phyloP scores from a whole-genome alignment of 352 stramenopile species.

The Globisporangium orthogonon region DNA sequence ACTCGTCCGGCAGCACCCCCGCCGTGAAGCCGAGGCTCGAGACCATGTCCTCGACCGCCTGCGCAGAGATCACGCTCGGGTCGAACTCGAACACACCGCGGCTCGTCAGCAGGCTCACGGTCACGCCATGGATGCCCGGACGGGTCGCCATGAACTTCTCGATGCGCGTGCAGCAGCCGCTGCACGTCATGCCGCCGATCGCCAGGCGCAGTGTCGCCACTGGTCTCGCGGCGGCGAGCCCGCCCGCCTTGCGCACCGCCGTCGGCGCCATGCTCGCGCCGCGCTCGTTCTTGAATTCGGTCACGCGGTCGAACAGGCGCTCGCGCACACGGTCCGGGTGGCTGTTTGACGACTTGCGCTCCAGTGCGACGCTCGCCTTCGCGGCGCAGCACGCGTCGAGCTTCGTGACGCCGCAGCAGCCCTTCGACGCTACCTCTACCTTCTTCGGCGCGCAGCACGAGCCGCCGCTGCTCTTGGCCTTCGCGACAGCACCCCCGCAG shows the following conservation, averaged over 20 bases:
- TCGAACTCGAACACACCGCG: constrained; percentile 46
- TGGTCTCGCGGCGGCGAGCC: neutral
- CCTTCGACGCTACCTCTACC: neutral
- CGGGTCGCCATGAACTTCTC: constrained; percentile 56
- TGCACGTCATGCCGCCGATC: constrained; percentile 85
- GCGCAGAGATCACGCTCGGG: constrained; percentile 33
- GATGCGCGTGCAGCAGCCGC: constrained; percentile 81
- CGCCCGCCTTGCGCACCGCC: neutral
- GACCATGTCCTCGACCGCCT: constrained; percentile 57
- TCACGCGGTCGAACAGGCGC: constrained; percentile 34
- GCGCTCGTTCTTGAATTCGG: constrained; percentile 27
- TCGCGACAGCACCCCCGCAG: neutral
- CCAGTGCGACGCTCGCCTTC: constrained; percentile 2
- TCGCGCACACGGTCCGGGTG: constrained; percentile 11
- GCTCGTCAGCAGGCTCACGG: constrained; percentile 61
- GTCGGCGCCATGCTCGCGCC: constrained; percentile 11
- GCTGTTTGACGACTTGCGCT: constrained; percentile 4
- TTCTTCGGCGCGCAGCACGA: constrained; percentile 1
- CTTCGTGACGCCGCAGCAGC: constrained; percentile 3
- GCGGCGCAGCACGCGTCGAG: neutral
- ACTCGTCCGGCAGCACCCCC: constrained; percentile 38
- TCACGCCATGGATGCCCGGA: constrained; percentile 48
- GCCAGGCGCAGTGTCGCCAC: constrained; percentile 30
- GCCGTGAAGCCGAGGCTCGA: constrained; percentile 67
- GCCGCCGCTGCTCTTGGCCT: neutral